These are phyloP conservation scores for Rhodotorula sp. DNA, from an alignment of 1,284 basidiomycete genomes.

Conservation along the genomic window DNA sequence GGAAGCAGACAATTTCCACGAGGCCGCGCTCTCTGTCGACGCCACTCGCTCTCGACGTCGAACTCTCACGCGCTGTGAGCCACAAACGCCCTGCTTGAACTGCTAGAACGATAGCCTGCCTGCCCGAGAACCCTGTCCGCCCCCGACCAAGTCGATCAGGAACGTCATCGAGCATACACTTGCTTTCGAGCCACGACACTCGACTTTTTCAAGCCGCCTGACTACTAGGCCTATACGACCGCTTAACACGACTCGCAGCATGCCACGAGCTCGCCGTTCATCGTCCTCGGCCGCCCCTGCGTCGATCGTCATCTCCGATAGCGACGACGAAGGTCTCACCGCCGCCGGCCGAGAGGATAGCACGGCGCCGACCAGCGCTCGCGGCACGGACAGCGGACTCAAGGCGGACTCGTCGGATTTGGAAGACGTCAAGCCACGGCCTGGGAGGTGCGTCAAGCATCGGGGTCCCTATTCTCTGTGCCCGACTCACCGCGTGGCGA, in stretches of 20 bases:
- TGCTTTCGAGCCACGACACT: not conserved
- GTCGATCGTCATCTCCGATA: constrained; percentile 1
- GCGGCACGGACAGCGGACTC: not conserved
- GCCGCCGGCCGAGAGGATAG: constrained; percentile 1
- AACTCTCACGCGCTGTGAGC: too few relatives aligned
- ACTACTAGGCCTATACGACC: too few relatives aligned
- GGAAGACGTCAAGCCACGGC: not conserved
- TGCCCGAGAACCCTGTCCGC: too few relatives aligned
- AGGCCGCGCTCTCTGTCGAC: too few relatives aligned
- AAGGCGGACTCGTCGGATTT: not conserved
- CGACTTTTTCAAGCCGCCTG: too few relatives aligned
- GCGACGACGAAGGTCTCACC: constrained; percentile 1
- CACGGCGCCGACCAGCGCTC: constrained; percentile 9
- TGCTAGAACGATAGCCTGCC: too few relatives aligned
- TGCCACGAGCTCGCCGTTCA: constrained; percentile 6
- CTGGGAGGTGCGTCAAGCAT: not conserved
- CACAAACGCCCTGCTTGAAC: too few relatives aligned
- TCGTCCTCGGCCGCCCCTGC: not conserved
- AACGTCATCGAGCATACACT: not conserved
- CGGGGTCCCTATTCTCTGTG: not conserved
- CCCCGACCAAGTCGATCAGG: too few relatives aligned
- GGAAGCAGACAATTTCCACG: not conserved
- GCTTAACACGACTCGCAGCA: not conserved
- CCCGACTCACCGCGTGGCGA: not conserved
- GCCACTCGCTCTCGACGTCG: too few relatives aligned